Percentiles rank a stretch among this genome's conserved stretches.
Evolutionary conservation across 2,329 filamentous ascomycete species (phyloP).

Genomic region (Fusarium graminum): DNA sequence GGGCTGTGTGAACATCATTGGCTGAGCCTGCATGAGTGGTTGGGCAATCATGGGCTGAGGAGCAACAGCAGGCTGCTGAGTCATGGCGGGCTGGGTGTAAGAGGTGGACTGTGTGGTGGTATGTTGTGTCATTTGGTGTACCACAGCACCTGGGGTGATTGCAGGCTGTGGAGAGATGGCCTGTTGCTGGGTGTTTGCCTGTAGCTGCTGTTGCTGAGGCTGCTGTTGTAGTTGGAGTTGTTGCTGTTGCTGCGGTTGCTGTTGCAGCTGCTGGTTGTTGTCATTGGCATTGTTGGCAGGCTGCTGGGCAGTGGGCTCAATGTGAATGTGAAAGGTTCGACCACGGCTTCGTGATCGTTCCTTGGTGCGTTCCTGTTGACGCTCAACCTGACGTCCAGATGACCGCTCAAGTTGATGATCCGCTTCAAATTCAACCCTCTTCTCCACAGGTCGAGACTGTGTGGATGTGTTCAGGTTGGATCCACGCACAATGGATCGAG

Average conservation of each 20-base stretch:
- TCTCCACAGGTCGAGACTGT: conserved; percentile 37
- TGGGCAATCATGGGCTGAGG: conserved; percentile 39
- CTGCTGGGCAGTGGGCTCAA: conserved; percentile 42
- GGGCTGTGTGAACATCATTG: conserved; percentile 32
- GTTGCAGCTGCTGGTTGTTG: conserved; percentile 26
- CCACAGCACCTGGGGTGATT: conserved; percentile 21
- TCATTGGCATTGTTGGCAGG: conserved; percentile 16
- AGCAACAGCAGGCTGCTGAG: conserved; percentile 36
- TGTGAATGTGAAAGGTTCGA: conserved; percentile 49
- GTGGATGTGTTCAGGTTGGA: conserved; percentile 33
- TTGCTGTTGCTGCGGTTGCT: conserved; percentile 27
- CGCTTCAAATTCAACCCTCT: conserved; percentile 34
- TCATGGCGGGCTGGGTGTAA: conserved; percentile 28
- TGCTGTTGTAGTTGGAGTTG: conserved; percentile 15
- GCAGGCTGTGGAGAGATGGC: conserved; percentile 24
- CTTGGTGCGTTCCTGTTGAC: conserved; percentile 39
- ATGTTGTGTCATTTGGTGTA: conserved; percentile 31
- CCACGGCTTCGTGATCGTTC: conserved; percentile 46
- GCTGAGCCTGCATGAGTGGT: conserved; percentile 25
- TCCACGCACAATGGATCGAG: conserved; percentile 39
- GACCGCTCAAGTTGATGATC: conserved; percentile 34
- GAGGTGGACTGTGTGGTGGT: conserved; percentile 21
- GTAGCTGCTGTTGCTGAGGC: conserved; percentile 22
- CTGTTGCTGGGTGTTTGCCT: conserved; percentile 28
- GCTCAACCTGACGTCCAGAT: conserved; percentile 31